Evolutionary conservation across 129 eudicot genomes (phyloP).

Genomic region (Helianthus tuberosus): DNA sequence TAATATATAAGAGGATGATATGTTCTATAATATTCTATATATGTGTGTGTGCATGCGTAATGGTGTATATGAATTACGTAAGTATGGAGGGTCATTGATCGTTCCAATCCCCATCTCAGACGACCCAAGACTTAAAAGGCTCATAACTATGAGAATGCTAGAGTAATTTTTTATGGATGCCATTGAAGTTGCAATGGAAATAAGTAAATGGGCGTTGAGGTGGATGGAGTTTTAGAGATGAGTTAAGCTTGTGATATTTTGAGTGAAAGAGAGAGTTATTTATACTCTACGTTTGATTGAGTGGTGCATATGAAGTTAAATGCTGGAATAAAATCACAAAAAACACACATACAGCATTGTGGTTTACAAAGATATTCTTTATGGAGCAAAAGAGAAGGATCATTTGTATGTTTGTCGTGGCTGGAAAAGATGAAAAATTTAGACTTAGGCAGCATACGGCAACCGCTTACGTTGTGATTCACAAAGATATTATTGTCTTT

Average conservation of each 20-base stretch:
- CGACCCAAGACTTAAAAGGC: not conserved
- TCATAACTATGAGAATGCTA: not conserved
- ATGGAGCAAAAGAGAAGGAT: not conserved
- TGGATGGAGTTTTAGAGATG: not conserved
- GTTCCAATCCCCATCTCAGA: not conserved
- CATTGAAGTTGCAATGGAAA: not conserved
- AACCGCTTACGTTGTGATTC: no score
- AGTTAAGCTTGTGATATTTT: not conserved
- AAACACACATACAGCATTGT: not conserved
- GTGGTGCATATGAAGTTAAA: not conserved
- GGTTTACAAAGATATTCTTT: not conserved
- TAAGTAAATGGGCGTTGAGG: not conserved
- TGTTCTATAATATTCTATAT: not conserved
- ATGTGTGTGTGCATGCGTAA: not conserved
- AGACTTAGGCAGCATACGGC: no score
- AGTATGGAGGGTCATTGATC: conserved; percentile 1
- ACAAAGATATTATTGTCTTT: no score
- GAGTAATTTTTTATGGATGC: not conserved
- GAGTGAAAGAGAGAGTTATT: not conserved
- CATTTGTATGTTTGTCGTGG: not conserved
- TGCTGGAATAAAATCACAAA: not conserved
- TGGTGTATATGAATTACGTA: not conserved
- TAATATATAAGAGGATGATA: not conserved
- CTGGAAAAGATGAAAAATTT: not conserved
- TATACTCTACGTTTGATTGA: not conserved